Evolutionary conservation across 352 stramenopile species (phyloP).

Genomic region (Phytophthora megakarya): DNA sequence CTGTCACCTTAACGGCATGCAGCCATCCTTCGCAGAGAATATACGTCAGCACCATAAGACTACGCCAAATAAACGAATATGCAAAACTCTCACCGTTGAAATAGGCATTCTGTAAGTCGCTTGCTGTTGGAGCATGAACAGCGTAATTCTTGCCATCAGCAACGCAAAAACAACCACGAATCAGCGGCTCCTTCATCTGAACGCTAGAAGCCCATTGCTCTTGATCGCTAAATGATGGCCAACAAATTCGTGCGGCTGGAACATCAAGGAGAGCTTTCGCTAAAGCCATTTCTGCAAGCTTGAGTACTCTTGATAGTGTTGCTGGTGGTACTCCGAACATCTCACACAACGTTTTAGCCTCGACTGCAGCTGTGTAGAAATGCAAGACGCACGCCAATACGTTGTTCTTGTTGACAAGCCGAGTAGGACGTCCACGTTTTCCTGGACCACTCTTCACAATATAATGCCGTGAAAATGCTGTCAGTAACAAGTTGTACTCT

Average conservation of each 20-base stretch:
- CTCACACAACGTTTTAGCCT: neutral
- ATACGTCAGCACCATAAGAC: too few relatives aligned
- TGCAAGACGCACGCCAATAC: neutral
- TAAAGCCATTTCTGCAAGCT: neutral
- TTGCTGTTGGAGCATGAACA: neutral
- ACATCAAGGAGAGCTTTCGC: neutral
- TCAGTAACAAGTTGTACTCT: neutral
- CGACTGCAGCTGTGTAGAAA: neutral
- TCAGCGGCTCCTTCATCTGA: neutral
- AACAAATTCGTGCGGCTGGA: neutral
- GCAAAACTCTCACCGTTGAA: conserved; percentile 6
- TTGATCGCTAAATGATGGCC: neutral
- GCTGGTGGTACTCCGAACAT: neutral
- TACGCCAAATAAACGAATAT: neutral
- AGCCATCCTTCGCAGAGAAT: too few relatives aligned
- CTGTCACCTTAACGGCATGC: conserved; percentile 5
- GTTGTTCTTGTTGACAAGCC: neutral
- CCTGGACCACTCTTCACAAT: neutral
- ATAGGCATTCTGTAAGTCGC: conserved; percentile 2
- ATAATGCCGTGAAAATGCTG: neutral
- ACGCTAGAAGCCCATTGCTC: neutral
- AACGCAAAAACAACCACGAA: neutral
- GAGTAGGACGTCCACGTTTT: neutral
- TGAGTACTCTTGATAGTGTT: neutral
- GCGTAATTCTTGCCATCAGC: conserved; percentile 13